Base-by-base conservation (phyloP, 1,284 basidiomycete species). In the Violaceomyces palustris region DNA sequence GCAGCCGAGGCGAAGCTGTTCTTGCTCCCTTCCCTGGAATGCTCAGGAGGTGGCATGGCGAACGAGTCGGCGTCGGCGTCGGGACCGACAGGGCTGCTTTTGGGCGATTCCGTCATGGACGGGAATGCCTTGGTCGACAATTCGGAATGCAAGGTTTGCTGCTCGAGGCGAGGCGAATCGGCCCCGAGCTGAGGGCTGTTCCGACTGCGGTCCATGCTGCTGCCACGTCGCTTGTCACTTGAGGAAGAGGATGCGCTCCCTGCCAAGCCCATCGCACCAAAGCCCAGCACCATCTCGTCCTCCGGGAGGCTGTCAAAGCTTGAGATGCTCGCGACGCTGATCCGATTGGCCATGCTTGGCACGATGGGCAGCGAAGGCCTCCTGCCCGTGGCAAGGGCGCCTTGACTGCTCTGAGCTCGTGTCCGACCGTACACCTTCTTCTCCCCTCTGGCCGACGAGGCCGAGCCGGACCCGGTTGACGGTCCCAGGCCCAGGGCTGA, bases 241-340 rank as follows among this genome's bases (percentile, higher is more conserved):
- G 25, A 25, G 8, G 19, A 23, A 23, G 4, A 25, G 15, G 38
- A n/a, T n/a, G 32, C 14, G n/a, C n/a, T 21, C 11, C 36, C 26
- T 10, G 42, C 35, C 19, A 17, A 35, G 8, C 36, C 14, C 23
- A 31, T 6, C 10, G 39, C 39, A 45, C 43, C 25, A 27, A 62
- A 61, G 36, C 48, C 45, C 7, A 56, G 50, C 1, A 64, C 51
- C 6, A 45, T 50, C 29, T 64, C 57, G 29, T 56, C 66, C 47
- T 69, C 66, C 18, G 66, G 64, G n/a, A 69, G 37, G 17, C 55
- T 60, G 27, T 69, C 66, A 44, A 69, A 67, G 39, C 55, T 60
- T 5, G 63, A 53, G n/a, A 69, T 50, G 35, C 58, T 62, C 4
- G 58, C 46, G 5, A 62, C 55, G 39, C 61, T 64, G 27, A 61